Base-by-base conservation (phyloP, 352 stramenopile species). In the Pythium aphanidermatum region DNA sequence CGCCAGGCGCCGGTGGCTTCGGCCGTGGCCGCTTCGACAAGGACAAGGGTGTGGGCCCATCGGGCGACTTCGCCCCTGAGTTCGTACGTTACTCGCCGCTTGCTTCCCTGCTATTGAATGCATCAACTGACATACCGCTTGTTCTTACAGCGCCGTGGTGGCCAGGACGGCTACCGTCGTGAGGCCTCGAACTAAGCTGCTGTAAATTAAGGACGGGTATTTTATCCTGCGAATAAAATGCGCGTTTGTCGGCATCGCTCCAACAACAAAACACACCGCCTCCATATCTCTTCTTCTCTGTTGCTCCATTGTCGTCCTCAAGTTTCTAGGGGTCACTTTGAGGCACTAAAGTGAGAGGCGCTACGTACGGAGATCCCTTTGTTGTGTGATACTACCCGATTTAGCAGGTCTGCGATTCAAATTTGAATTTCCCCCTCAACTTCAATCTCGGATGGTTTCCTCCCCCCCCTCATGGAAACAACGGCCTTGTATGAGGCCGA, bases 21-120 rank as follows among this genome's bases (percentile, higher is more conserved):
- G 82, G 82, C 68, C 81, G 81, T 70, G 80, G 77, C 46, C 77
- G 77, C 62, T 88, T 89, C 69, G 77, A 88, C 75, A 92, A 92
- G 77, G 82, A 94, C 58, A 94, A 94, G 79, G 74, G 77, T 63
- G 72, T 94, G 51, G 82, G 82, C 46, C 82, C 82, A 29, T 90
- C 82, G 55, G 82, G 78, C 58, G 82, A 94, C 62, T 94, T 94
- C 66, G 84, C 85, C 74, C 82, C 82, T 45, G 82, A 94, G 57
- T 94, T 92, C 74, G 71, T 83, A 83, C 58, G 71, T 83, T 14
- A 28, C 41, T 31, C 53, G 27, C n/a, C 25, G 40, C 2, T 24
- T 28, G 7, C 1, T 28, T 13, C 3, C 7, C 25, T 14, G 16
- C 32, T 7, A 24, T 30, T 28, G 40, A 29, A 27, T 12, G 30